Evolutionary conservation across 352 stramenopile species (phyloP), one percentile per base, ranked within the genome.

Genomic region (Phytophthora sansomeana): DNA sequence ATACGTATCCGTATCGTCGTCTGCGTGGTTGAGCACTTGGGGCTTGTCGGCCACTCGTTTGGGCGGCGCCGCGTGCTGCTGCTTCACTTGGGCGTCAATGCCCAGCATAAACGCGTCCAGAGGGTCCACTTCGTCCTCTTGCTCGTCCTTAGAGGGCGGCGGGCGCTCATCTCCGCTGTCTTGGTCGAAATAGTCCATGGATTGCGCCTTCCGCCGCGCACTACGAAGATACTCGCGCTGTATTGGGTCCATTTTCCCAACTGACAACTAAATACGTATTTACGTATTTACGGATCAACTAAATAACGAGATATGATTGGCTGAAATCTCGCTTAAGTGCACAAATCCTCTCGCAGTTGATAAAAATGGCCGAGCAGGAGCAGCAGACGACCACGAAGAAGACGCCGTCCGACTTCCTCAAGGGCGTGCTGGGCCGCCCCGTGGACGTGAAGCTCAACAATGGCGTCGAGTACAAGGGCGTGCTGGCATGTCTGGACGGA

Each of bases 401-500:
- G 75, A 94, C 89, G 58, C 91, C 92, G 58, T 90, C 84, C 29
- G 92, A 98, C 70, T 97, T 98, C 66, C 83, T 98, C 61, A 97
- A 97, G 77, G 83, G 82, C 68, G 87, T 98, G 47, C 79, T 99
- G 46, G 98, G 98, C 17, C 86, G 95, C 35, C 97, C 98, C 38
- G 98, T 99, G 48, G 90, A 95, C 70, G 98, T 99, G 19, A 99
- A 99, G 75, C 89, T 99, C 21, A 99, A 99, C 90, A 98, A 98
- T 39, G 98, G 98, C 62, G 97, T 99, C 48, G 93, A 99, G 80
- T 99, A 99, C 82, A 95, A 96, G 69, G 97, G 97, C 67, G 92
- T 99, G 28, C 81, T 99, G 47, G 97, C 96, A 16, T 99, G 97
- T 74, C 88, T 99, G 38, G 98, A 99, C 86, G 98, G 98, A 33